phyloP scores from a whole-genome alignment of 139 green algal species.

The Coelastrella sp. region DNA sequence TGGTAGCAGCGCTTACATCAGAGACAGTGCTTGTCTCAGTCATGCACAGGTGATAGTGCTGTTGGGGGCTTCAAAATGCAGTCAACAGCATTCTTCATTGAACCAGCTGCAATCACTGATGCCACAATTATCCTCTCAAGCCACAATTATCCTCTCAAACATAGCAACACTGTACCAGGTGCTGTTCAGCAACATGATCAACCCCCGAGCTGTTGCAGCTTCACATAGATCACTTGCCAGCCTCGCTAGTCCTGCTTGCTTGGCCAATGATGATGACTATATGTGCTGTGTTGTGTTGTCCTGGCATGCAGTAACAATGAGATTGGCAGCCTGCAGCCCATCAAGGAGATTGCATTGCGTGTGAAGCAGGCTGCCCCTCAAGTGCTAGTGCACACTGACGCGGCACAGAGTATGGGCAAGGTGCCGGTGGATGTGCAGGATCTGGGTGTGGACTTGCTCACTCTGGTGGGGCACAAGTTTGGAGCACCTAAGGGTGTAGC shows the following conservation, averaged over 20 bases:
- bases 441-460: constrained; percentile 83
- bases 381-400: constrained; percentile 79
- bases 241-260: not conserved
- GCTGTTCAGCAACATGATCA: too few species aligned
- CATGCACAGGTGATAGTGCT: constrained; percentile 73
- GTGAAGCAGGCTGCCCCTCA: constrained; percentile 14
- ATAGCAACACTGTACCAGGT: too few species aligned
- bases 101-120: too few species aligned
- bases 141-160: too few species aligned
- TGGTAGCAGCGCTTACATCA: constrained; percentile 57
- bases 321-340: constrained; percentile 67
- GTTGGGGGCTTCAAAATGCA: too few species aligned
- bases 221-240: not conserved
- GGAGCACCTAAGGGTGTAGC: constrained; percentile 89
- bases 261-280: not conserved
- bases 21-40: constrained; percentile 77
- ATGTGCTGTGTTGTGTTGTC: not conserved
- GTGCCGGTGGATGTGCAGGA: constrained; percentile 71
- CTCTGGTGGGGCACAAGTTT: constrained; percentile 69
- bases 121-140: too few species aligned
- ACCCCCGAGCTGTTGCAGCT: too few species aligned
- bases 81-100: too few species aligned
- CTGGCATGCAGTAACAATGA: constrained; percentile 77
- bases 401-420: constrained; percentile 85
- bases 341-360: constrained; percentile 53